phyloP scores from a whole-genome alignment of 345 rosid genomes.

The Boechera retrofracta region DNA sequence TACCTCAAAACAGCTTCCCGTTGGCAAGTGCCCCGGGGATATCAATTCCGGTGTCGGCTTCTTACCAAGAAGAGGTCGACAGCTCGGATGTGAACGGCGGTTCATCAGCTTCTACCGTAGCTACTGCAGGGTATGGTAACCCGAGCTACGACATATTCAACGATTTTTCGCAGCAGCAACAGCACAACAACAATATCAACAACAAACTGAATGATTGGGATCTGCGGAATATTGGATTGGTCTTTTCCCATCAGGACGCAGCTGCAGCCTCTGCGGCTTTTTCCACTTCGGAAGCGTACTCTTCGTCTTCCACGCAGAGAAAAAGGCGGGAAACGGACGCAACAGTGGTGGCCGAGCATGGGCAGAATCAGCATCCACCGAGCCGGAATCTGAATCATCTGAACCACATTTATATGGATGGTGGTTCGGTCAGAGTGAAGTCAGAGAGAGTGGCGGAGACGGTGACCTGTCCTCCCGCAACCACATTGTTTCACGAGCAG shows the following conservation, averaged over 20 bases:
- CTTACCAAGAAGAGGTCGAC: slow-evolving; percentile 62
- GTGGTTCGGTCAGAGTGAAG: slow-evolving; percentile 60
- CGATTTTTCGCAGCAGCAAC: slow-evolving; percentile 62
- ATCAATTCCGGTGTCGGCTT: slow-evolving; percentile 52
- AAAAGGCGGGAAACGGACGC: slow-evolving; percentile 51
- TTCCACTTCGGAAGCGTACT: slow-evolving; percentile 54
- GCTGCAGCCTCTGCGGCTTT: slow-evolving; percentile 48
- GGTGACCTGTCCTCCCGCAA: slow-evolving; percentile 40
- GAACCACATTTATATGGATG: slow-evolving; percentile 36
- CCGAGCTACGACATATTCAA: slow-evolving; percentile 62
- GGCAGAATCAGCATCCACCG: slow-evolving; percentile 21
- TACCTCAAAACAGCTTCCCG: slow-evolving; percentile 61
- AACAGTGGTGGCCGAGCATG: slow-evolving; percentile 27
- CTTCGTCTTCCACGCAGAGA: slow-evolving; percentile 48
- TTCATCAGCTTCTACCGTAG: slow-evolving; percentile 4
- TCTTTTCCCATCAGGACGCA: slow-evolving; percentile 58
- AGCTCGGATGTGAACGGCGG: slow-evolving; percentile 56
- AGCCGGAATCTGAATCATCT: slow-evolving; percentile 24
- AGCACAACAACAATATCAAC: slow-evolving; percentile 23
- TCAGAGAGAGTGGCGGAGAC: slow-evolving; percentile 66
- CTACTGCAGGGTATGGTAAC: slow-evolving; percentile 51
- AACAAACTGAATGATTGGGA: slow-evolving; percentile 70
- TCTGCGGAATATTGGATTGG: slow-evolving; percentile 62
- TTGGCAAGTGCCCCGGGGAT: slow-evolving; percentile 62
- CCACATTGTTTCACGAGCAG: slow-evolving; percentile 59